Base-by-base conservation (phyloP, 495 filamentous ascomycete genomes). In the Hyphodiscus hymeniophilus region DNA sequence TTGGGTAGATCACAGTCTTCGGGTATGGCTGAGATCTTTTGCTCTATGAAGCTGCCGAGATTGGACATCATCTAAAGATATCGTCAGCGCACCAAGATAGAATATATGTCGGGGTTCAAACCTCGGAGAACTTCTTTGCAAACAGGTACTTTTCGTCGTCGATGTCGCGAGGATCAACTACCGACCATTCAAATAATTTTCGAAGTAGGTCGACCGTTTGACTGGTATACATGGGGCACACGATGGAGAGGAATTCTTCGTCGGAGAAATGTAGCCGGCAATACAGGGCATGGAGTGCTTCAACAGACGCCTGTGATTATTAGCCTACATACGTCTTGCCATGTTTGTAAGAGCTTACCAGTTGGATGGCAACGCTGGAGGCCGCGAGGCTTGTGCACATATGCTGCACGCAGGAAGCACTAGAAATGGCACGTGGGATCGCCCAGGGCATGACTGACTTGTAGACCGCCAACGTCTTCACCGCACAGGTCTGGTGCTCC, bases 101-200 rank as follows among this genome's bases (percentile, higher is more conserved):
- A 12, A 20, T 5, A 32, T 18, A 17, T 18, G 35, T 18, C 4
- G 23, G 32, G 21, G 2, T 11, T 26, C 44, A 63, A 60, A 87
- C 87, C 79, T 97, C 92, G 3, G 91, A 89, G 31, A 97, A 78
- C 66, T 90, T 95, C 68, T 96, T 96, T 17, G 84, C 80, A 54
- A 97, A 79, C 28, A 85, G 75, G 60, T 98, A 97, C 61, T 88
- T 91, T 50, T 87, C 84, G 47, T 96, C 89, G 58, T 95, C 87
- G 23, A 90, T 76, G 57, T 92, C 81, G 36, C 82, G 70, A 7
- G 85, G 73, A 43, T 91, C 84, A 48, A 91, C 82, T 5, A 79
- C 64, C 1, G 88, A 85, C 86, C 87, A 94, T 54, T 89, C 76
- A 58, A 85, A 91, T 21, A 95, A 72, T 49, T 78, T 77, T 52